Evolutionary conservation across 345 rosid species (phyloP).

Genomic region (Rubroshorea leprosula): DNA sequence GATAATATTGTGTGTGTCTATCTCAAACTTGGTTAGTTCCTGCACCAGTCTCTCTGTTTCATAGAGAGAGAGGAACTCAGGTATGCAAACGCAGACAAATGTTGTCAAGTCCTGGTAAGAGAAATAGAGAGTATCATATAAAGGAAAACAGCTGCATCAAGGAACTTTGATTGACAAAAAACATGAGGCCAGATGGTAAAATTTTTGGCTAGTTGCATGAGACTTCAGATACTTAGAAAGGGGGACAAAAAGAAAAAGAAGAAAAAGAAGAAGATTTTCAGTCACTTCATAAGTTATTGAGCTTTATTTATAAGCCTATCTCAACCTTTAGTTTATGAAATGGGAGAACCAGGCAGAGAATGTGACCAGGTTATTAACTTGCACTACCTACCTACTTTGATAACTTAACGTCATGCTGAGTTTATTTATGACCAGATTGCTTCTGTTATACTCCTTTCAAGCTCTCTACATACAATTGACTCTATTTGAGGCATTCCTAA

Average conservation of each 20-base stretch:
- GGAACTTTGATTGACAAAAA: background rate
- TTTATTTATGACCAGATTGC: too few species aligned
- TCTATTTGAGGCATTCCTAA: too few species aligned
- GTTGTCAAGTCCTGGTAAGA: conserved; percentile 86
- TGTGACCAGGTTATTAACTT: too few species aligned
- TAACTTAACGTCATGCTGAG: too few species aligned
- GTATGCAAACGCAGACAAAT: conserved; percentile 94
- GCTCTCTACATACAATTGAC: background rate
- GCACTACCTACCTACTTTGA: too few species aligned
- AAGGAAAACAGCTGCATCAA: background rate
- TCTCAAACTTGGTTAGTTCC: conserved; percentile 97
- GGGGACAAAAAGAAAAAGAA: too few species aligned
- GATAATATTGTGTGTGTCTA: conserved; percentile 90
- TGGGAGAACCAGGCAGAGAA: too few species aligned
- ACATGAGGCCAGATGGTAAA: background rate
- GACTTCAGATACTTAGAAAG: too few species aligned
- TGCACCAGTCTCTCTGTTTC: conserved; percentile 98
- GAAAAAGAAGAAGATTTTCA: background rate
- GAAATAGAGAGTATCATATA: conserved; percentile 10
- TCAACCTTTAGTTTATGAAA: background rate
- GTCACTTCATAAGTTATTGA: background rate
- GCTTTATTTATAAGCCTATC: background rate
- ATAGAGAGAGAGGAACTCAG: conserved; percentile 95
- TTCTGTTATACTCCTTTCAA: background rate
- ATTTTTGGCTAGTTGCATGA: background rate